Evolutionary conservation across 768 basidiomycete genomes (phyloP), one percentile per base, ranked within the genome.

Genomic region (Lactarius evosmus): DNA sequence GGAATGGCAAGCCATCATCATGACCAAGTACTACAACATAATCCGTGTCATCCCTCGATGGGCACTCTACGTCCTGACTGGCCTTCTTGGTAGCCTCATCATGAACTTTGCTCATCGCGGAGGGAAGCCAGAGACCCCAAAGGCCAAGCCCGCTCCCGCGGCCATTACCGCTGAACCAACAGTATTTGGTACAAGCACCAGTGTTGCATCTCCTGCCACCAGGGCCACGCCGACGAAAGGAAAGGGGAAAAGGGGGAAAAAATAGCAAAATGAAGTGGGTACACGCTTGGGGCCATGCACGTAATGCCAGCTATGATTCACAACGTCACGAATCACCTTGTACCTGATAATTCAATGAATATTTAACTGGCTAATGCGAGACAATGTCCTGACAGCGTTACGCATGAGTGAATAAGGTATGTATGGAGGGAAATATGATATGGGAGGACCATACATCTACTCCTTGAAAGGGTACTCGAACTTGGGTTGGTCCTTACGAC

Each of bases 391-490:
- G 17, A 59, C 38, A 32, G 38, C 44, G 44, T 30, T 54, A 27
- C 4, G 30, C 5, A 30, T 30, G 41, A 44, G 6, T 46, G 25
- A 58, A 12, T 29, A 29, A 36, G 19, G 44, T 64, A 30, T 40
- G 54, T 33, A 30, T 29, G 41, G 4, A 9, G 29, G 30, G 17
- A 38, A 6, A 30, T 5, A 34, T 38, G 29, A 22, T 27, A 36
- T n/a, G n/a, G n/a, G n/a, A n/a, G 40, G 30, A 22, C n/a, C 6
- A 56, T 12, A 34, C 27, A n/a, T 46, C 56, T 62, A 79, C 75
- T 97, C 95, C 72, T 89, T 88, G 77, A 85, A 95, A 2, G 95
- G 95, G 75, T 95, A 98, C 8, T 85, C 83, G 50, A 97, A 88
- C 76, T 90, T 89, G 49, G 85, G 83, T 71, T 89, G 86, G 72